Base-by-base conservation (phyloP, 148 eudicot genomes). In the Vaccinium macrocarpon region DNA sequence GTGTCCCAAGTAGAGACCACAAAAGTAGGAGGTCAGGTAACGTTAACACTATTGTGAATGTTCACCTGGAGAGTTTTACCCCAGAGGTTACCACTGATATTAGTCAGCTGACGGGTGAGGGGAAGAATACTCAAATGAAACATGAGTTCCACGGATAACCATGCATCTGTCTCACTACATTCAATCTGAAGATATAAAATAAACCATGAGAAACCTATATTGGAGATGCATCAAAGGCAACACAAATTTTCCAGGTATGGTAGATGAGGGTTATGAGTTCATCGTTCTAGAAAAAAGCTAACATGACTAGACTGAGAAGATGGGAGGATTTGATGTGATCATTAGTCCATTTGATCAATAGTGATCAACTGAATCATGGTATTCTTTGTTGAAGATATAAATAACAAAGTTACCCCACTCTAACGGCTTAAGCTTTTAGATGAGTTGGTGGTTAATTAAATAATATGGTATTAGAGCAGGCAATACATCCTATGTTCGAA, bases 91-190 rank as follows among this genome's bases (percentile, higher is more conserved):
- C 99, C 99, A 92, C 99, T 97, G 72, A 93, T 93, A 84, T 93
- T 97, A 51, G 99, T 97, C 85, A 97, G 90, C 84, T 94, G 98
- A 77, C 99, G 98, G 23, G 99, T 95, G 32, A 97, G 95, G 66
- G 99, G 99, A 83, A 97, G 99, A 86, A 95, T 83, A 87, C 96
- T 97, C 88, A 97, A 85, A 90, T 95, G 98, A 86, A 97, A 97
- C 99, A 97, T 97, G 79, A 97, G 97, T 89, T 94, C 98, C 96
- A 97, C 91, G 46, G 99, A 95, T 83, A 97, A 84, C 98, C 98
- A 95, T 86, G 99, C 99, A 91, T 97, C 99, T 84, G 98, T 97
- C 87, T 95, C 93, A 50, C 94, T 94, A 88, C 91, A 94, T 86
- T 93, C 98, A 81, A 97, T 91, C 99, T 97, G 98, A 83, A 88